Conservation (phyloP, 306 rosid genomes). For the Inga leiocalycina region DNA sequence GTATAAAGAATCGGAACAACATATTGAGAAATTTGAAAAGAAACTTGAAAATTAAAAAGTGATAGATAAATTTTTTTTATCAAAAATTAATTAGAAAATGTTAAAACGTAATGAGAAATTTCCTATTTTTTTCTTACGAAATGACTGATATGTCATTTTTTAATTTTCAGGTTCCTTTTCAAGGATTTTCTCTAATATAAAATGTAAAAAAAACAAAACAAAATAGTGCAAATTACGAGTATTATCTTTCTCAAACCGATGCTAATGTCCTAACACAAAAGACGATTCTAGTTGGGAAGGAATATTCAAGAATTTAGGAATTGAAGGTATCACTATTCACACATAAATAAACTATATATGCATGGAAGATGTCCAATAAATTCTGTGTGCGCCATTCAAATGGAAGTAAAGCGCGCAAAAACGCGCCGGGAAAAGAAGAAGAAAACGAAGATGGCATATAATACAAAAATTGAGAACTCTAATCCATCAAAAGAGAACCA, state of each 20-base stretch:
- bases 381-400: not conserved
- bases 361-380: not conserved
- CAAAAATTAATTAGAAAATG: too few relatives aligned
- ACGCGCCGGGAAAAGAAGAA: not conserved
- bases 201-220: not conserved
- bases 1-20: not conserved
- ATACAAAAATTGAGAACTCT: not conserved
- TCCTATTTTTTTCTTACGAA: too few relatives aligned
- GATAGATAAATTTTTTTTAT: too few relatives aligned
- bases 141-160: too few relatives aligned
- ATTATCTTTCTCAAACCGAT: not conserved
- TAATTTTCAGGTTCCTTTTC: too few relatives aligned
- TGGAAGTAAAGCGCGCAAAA: too few relatives aligned
- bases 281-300: not conserved
- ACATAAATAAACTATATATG: constrained; percentile 15
- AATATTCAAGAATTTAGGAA: not conserved
- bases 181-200: too few relatives aligned
- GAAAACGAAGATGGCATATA: not conserved
- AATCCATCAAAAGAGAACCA: constrained; percentile 57
- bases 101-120: too few relatives aligned
- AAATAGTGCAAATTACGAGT: not conserved
- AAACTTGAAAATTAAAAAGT: too few relatives aligned
- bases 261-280: not conserved
- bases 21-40: too few relatives aligned
- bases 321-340: not conserved